A percentile compares a stretch with the other conserved stretches of the same genome.
Evolutionary conservation across 106 monocot genomes (phyloP).

Genomic region (Dioscorea zingiberensis): DNA sequence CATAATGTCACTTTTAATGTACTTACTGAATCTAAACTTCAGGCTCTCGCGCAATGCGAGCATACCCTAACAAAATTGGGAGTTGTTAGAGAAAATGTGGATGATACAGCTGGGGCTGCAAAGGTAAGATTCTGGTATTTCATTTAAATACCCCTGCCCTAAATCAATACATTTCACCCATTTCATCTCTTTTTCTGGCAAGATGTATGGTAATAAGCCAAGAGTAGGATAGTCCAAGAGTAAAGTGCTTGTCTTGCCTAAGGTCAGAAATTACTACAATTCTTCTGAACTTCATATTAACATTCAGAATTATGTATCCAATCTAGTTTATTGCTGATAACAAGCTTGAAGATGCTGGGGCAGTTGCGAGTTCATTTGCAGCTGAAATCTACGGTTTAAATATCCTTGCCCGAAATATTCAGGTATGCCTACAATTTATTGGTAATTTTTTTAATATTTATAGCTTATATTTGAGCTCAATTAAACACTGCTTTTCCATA

Average conservation of each 20-base stretch:
- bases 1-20: slow-evolving; percentile 3
- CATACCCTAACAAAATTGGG: slow-evolving; percentile 65
- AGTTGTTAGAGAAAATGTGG: slow-evolving; percentile 84
- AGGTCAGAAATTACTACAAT: too few species aligned
- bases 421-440: slow-evolving; percentile 35
- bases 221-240: too few species aligned
- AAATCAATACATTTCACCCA: too few species aligned
- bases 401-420: slow-evolving; percentile 79
- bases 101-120: slow-evolving; percentile 95
- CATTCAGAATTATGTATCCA: neutral
- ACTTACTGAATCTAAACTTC: neutral
- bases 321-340: slow-evolving; percentile 59
- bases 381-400: slow-evolving; percentile 76
- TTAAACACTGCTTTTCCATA: slow-evolving; percentile 14
- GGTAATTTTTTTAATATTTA: neutral
- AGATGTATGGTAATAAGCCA: too few species aligned
- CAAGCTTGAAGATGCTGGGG: slow-evolving; percentile 71
- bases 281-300: neutral
- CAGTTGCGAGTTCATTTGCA: slow-evolving; percentile 84
- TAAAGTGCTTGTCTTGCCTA: too few species aligned
- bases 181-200: too few species aligned
- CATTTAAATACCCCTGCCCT: too few species aligned
- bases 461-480: slow-evolving; percentile 7
- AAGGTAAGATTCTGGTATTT: slow-evolving; percentile 33
- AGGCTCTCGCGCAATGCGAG: slow-evolving; percentile 99